Evolutionary conservation across 345 rosid species (phyloP), one percentile per base, ranked within the genome.

Genomic region (Acer negundo): DNA sequence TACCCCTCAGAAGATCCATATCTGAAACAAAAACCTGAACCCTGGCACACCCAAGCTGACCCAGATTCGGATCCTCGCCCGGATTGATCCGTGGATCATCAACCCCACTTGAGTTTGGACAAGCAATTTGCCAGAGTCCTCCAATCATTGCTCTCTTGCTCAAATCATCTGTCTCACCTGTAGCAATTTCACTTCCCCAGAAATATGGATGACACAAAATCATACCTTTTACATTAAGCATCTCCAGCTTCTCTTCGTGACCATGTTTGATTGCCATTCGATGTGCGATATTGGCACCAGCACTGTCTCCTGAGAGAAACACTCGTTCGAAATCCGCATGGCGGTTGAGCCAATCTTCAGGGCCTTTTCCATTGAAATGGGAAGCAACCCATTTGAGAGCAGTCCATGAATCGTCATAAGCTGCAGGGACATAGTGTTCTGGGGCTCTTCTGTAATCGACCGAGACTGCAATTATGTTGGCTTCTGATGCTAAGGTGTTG

Each of bases 1-100:
- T 88, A 0, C 81, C 78, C n/a, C 73, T 83, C 23, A 80, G 40
- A 4, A 6, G 0, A 70, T 90, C 92, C 20, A 75, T 73, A 69
- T 80, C 91, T 0, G 90, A 88, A 19, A 87, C 87, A 69, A 84
- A 70, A 0, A 92, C 87, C 80, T 88, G 26, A 55, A 87, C 78
- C 80, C 65, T 82, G 0, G 19, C 79, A n/a, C 90, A 84, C 67
- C 82, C 85, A 28, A 90, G 40, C 16, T 72, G 77, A 16, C 67
- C 73, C 69, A 92, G 7, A 16, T 75, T 51, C 72, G 91, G 73
- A 71, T 84, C 90, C 8, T 61, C 47, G 2, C 19, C 70, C 58
- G 90, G 92, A 72, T 92, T 85, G 0, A 92, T 3, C 80, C 38
- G 76, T 10, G 88, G 92, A 61, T 92, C 93, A 47, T 87, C 87